Base-by-base conservation (phyloP, 1,284 basidiomycete species). In the Rhodofomes roseus region DNA sequence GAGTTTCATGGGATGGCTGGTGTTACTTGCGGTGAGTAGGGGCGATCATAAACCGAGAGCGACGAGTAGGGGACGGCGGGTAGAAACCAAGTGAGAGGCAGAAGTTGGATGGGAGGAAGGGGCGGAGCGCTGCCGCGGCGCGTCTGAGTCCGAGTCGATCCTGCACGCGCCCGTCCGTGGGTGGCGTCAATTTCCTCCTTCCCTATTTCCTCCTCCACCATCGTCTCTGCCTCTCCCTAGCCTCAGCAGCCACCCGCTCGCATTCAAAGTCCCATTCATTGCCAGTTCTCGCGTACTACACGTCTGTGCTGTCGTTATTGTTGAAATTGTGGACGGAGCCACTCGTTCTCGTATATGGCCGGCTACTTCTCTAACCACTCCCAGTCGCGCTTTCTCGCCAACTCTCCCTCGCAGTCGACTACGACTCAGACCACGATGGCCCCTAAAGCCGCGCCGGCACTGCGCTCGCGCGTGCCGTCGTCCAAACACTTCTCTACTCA, bases 361-460 rank as follows among this genome's bases (percentile, higher is more conserved):
- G 71, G 81, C 72, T 92, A 90, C 78, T 91, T 91, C 75, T 90
- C 89, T 44, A 92, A 91, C 75, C 87, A 90, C 70, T 88, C 89
- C 51, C 82, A 87, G 67, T 84, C 87, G 60, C 84, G 87, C 67
- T 87, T 89, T 68, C 79, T 83, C 61, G 74, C 85, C 63, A 82
- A 77, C 71, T 78, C 79, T 37, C 70, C 65, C 61, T 48, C 68
- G n/a, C 65, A 59, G 53, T 52, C 64, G 52, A 62, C 68, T 52
- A 63, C 74, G 12, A 53, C 69, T 27, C 63, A 66, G 57, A 54
- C 62, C 46, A 25, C 54, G 39, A 39, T 40, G 4, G 16, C 50
- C 7, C 50, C 50, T 60, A 60, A 62, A 59, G 71, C 63, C n/a
- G 74, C 27, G 57, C 68, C 63, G 60, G 73, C 73, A 18, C 69